phyloP scores from a whole-genome alignment of 2,329 filamentous ascomycete genomes.

The Arachnomyces sp. region DNA sequence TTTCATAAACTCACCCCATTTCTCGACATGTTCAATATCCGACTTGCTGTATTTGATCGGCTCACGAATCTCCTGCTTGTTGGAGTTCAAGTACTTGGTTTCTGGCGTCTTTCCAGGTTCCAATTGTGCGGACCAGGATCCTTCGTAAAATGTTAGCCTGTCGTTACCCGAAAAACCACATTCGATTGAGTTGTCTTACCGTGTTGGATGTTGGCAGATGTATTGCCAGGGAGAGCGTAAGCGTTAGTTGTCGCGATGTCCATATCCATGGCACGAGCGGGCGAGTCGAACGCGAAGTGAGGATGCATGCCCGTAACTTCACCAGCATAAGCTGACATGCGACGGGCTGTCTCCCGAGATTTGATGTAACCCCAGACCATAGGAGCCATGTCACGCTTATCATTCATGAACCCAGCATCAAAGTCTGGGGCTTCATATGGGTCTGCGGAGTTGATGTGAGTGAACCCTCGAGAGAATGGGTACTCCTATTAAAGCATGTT shows the following conservation, averaged over 20 bases:
- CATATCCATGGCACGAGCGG: conserved; percentile 63
- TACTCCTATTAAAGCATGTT: conserved; percentile 46
- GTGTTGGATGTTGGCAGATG: conserved; percentile 65
- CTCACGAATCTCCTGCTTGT: conserved; percentile 52
- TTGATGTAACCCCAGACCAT: conserved; percentile 84
- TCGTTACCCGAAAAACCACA: conserved; percentile 11
- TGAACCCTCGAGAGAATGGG: conserved; percentile 65
- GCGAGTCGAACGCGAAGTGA: conserved; percentile 63
- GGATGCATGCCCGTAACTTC: conserved; percentile 63
- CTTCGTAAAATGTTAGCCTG: conserved; percentile 9
- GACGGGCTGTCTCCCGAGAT: conserved; percentile 68
- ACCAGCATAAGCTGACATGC: conserved; percentile 70
- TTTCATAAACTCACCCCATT: conserved; percentile 40
- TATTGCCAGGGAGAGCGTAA: conserved; percentile 65
- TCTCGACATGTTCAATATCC: conserved; percentile 54
- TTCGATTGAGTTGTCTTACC: conserved; percentile 34
- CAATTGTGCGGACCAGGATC: conserved; percentile 57
- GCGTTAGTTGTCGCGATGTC: conserved; percentile 67
- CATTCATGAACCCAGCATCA: conserved; percentile 77
- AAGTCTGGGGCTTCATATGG: conserved; percentile 71
- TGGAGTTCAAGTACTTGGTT: conserved; percentile 53
- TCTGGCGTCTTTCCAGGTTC: conserved; percentile 47
- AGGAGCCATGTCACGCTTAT: conserved; percentile 74
- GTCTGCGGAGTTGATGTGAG: conserved; percentile 62
- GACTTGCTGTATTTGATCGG: conserved; percentile 59